Conservation (phyloP, 305 asterid species). For the Solanum chacoense region DNA sequence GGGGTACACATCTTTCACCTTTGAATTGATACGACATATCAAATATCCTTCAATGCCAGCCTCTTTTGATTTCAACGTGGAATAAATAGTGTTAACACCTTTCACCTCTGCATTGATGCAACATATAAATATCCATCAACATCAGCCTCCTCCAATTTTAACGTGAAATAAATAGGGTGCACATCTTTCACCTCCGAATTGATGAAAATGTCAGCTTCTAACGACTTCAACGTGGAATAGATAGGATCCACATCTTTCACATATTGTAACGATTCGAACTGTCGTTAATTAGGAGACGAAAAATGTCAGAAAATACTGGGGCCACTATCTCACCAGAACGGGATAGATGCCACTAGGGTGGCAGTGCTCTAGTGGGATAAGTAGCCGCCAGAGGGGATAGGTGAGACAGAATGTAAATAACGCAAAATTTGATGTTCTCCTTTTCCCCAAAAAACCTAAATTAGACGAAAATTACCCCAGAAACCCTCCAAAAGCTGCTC, state of each 20-base stretch:
- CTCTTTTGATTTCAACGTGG: neutral
- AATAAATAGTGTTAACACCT: neutral
- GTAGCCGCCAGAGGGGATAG: too few relatives aligned
- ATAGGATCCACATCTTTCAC: neutral
- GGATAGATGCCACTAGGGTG: too few relatives aligned
- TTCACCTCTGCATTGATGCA: neutral
- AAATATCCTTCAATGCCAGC: neutral
- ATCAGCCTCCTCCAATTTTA: neutral
- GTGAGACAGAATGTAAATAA: too few relatives aligned
- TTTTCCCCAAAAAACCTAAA: too few relatives aligned
- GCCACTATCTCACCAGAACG: too few relatives aligned
- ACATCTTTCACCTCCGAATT: neutral
- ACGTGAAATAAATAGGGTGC: neutral
- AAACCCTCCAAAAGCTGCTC: too few relatives aligned
- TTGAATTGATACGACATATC: neutral
- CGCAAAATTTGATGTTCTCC: too few relatives aligned
- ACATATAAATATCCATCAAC: neutral
- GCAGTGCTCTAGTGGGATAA: too few relatives aligned
- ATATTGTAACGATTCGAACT: too few relatives aligned
- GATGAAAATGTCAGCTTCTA: neutral
- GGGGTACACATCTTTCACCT: neutral
- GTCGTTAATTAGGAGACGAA: too few relatives aligned
- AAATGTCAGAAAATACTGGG: too few relatives aligned
- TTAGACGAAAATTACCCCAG: too few relatives aligned
- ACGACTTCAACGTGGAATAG: neutral